A percentile compares a stretch with the other conserved stretches of the same genome.
These are phyloP conservation scores for Xylona heveae DNA, from an alignment of 495 filamentous ascomycete species.

Conservation along the genomic window DNA sequence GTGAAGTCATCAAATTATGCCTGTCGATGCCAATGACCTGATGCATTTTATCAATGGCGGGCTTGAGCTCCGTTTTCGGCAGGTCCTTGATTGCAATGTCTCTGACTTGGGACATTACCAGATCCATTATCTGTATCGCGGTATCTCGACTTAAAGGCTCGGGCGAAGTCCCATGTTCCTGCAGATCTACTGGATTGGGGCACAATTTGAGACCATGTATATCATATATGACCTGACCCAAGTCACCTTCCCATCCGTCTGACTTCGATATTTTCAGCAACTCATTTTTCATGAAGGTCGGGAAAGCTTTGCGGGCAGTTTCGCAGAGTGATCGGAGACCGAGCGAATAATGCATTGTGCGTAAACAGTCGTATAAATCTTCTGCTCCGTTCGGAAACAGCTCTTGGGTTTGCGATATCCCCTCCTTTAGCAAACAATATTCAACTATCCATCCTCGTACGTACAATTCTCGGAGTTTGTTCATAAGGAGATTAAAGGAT, in stretches of 20 bases:
- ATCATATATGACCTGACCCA: constrained; percentile 75
- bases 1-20: constrained; percentile 40
- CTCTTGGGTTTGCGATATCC: constrained; percentile 40
- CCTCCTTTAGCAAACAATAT: constrained; percentile 54
- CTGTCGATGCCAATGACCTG: constrained; percentile 43
- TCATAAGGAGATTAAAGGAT: constrained; percentile 26
- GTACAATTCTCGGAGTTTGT: constrained; percentile 71
- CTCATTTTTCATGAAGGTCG: constrained; percentile 76
- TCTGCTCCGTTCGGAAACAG: constrained; percentile 39
- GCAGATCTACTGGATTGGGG: constrained; percentile 37
- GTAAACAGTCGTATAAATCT: constrained; percentile 51
- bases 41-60: constrained; percentile 78
- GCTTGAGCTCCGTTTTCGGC: constrained; percentile 70
- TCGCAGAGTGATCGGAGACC: constrained; percentile 75
- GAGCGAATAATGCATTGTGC: constrained; percentile 62
- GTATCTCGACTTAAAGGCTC: constrained; percentile 58
- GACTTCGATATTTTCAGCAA: constrained; percentile 37
- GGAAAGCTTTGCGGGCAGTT: constrained; percentile 60
- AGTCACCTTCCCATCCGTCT: constrained; percentile 53
- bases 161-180: constrained; percentile 53
- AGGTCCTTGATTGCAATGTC: constrained; percentile 81
- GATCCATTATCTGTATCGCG: constrained; percentile 58
- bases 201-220: constrained; percentile 68
- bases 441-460: constrained; percentile 71
- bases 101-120: constrained; percentile 57